These are phyloP conservation scores for Glebionis coronaria DNA, from an alignment of 129 eudicot species.

Conservation along the genomic window DNA sequence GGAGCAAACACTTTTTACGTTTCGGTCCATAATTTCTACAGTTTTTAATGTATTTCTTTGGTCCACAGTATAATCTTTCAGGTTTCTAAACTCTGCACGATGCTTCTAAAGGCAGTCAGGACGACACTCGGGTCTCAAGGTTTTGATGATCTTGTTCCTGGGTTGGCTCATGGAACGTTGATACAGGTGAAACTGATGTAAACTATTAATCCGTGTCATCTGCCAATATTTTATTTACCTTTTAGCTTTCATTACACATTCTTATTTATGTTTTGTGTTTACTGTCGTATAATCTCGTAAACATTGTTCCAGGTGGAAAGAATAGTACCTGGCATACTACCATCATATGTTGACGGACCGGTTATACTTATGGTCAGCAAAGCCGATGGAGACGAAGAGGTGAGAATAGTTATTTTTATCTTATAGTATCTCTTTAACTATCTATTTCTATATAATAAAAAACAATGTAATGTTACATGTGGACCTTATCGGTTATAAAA, in stretches of 20 bases:
- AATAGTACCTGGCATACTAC: constrained; percentile 73
- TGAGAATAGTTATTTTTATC: constrained; percentile 3
- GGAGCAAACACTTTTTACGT: not conserved
- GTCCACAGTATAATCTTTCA: constrained; percentile 59
- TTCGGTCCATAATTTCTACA: constrained; percentile 19
- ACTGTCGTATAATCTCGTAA: not conserved
- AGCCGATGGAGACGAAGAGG: constrained; percentile 99
- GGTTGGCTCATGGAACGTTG: constrained; percentile 75
- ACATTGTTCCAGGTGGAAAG: constrained; percentile 59
- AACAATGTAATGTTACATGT: not conserved
- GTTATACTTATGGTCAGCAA: constrained; percentile 80
- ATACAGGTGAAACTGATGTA: constrained; percentile 49
- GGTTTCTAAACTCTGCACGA: constrained; percentile 88
- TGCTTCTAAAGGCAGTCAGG: constrained; percentile 79
- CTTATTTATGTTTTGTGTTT: constrained; percentile 1
- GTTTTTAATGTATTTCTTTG: constrained; percentile 30
- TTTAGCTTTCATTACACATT: too few relatives aligned
- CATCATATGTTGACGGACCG: constrained; percentile 64
- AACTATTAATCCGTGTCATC: not conserved
- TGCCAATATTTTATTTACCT: not conserved
- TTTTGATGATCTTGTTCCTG: too few relatives aligned
- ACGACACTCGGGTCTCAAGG: too few relatives aligned
- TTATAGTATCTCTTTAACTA: not conserved
- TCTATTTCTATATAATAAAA: not conserved
- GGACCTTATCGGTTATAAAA: not conserved